Percentiles rank a stretch among this genome's conserved stretches.
phyloP scores from a whole-genome alignment of 306 rosid species.

The Quercus robur region DNA sequence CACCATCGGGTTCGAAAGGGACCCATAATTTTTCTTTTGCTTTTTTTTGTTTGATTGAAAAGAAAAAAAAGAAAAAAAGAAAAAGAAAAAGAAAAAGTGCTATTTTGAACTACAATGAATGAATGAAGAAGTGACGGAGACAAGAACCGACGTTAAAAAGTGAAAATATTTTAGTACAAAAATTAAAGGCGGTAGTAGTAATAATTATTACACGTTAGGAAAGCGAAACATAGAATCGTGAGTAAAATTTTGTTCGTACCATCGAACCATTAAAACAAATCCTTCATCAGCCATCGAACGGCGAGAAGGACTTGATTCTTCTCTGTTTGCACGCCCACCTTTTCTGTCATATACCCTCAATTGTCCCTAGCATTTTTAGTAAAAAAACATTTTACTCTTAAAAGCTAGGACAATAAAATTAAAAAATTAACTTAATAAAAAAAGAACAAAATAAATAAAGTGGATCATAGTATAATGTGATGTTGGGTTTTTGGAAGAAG shows the following conservation, averaged over 20 bases:
- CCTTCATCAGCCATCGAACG: conserved; percentile 9
- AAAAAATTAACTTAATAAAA: background rate
- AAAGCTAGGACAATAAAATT: background rate
- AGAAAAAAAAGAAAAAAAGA: background rate
- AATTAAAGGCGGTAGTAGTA: background rate
- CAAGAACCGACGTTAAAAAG: background rate
- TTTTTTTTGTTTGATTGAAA: too few species aligned
- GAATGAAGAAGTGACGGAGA: background rate
- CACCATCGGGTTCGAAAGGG: background rate
- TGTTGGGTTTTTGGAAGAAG: too few species aligned
- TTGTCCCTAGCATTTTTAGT: background rate
- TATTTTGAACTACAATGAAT: too few species aligned
- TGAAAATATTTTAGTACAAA: background rate
- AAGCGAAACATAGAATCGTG: background rate
- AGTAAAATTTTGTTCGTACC: conserved; percentile 2
- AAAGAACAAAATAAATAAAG: too few species aligned
- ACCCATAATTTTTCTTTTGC: background rate
- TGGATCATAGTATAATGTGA: too few species aligned
- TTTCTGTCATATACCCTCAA: background rate
- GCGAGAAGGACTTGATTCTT: conserved; percentile 1
- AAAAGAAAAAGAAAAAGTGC: background rate
- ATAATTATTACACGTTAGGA: background rate
- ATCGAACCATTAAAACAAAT: conserved; percentile 17
- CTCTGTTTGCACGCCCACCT: background rate
- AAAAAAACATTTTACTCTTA: too few species aligned